A percentile compares a stretch with the other conserved stretches of the same genome.
Conservation (phyloP, 2,329 filamentous ascomycete genomes). For the Microascus cirrosus region DNA sequence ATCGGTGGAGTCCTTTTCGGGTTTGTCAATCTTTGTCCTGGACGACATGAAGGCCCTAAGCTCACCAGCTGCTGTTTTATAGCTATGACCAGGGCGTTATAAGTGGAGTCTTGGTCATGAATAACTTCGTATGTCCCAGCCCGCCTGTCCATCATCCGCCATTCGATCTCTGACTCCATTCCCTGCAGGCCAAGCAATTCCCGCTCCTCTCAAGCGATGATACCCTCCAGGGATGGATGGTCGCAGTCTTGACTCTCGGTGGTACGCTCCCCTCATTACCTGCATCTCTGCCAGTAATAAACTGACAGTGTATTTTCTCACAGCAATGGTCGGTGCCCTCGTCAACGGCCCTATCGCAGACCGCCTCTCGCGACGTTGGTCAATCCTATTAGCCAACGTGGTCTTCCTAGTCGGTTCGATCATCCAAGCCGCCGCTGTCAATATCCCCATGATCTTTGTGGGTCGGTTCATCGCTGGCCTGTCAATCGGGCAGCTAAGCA, state of each 20-base stretch:
- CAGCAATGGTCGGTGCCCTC: conserved; percentile 30
- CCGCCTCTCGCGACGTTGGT: conserved; percentile 19
- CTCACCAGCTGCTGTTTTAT: not conserved
- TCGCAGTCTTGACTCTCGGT: conserved; percentile 33
- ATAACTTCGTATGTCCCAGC: not conserved
- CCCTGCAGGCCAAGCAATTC: not conserved
- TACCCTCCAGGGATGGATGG: conserved; percentile 28
- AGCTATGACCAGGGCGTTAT: not conserved
- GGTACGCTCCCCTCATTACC: conserved; percentile 16
- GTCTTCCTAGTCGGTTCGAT: conserved; percentile 28
- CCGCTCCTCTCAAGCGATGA: not conserved
- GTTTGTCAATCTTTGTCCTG: not conserved
- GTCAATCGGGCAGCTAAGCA: conserved; percentile 26
- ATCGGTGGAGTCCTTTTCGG: not conserved
- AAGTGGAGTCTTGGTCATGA: not conserved
- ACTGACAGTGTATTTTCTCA: not conserved
- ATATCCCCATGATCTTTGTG: conserved; percentile 26
- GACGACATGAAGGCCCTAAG: not conserved
- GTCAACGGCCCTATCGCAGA: conserved; percentile 26
- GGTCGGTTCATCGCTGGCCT: conserved; percentile 31
- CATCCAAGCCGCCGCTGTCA: conserved; percentile 29
- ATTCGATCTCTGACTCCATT: not conserved
- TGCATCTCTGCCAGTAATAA: not conserved
- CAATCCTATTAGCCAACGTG: conserved; percentile 21
- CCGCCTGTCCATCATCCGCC: no score